These are phyloP conservation scores for Scedosporium aurantiacum DNA, from an alignment of 2,329 filamentous ascomycete species.

Conservation along the genomic window DNA sequence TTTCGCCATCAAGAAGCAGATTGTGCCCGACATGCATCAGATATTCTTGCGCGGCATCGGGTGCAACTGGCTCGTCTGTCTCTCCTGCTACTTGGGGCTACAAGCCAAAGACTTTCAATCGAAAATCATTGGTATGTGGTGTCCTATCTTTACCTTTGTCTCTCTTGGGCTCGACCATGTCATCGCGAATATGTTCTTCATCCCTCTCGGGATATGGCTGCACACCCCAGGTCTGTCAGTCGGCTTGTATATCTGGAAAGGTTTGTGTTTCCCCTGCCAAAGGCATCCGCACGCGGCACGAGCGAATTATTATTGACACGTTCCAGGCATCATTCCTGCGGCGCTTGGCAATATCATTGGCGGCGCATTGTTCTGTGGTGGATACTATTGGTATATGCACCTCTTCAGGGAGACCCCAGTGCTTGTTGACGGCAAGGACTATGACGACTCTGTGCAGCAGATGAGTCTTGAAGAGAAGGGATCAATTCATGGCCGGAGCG, in stretches of 20 bases:
- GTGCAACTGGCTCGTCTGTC: slow-evolving; percentile 47
- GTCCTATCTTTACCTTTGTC: slow-evolving; percentile 43
- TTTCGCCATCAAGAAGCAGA: slow-evolving; percentile 36
- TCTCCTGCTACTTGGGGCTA: slow-evolving; percentile 36
- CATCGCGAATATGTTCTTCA: slow-evolving; percentile 45
- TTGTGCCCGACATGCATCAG: slow-evolving; percentile 35
- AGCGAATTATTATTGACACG: background rate
- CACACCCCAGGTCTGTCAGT: slow-evolving; percentile 30
- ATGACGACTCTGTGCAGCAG: too few species aligned
- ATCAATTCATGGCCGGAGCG: too few species aligned
- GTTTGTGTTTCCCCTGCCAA: slow-evolving; percentile 1
- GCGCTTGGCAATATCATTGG: slow-evolving; percentile 42
- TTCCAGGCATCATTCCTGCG: slow-evolving; percentile 35
- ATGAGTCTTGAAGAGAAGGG: too few species aligned
- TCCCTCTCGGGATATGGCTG: slow-evolving; percentile 39
- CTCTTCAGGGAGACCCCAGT: background rate
- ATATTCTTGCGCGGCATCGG: slow-evolving; percentile 45
- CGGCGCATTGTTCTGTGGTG: slow-evolving; percentile 39
- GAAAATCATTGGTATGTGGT: slow-evolving; percentile 46
- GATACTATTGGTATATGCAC: slow-evolving; percentile 14
- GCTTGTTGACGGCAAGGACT: too few species aligned
- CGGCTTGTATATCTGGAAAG: slow-evolving; percentile 46
- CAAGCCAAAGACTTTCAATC: slow-evolving; percentile 38
- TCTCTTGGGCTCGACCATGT: slow-evolving; percentile 43
- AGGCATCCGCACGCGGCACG: background rate